Evolutionary conservation across 2,329 filamentous ascomycete genomes (phyloP), one percentile per base, ranked within the genome.

Genomic region (Xylaria arbuscula): DNA sequence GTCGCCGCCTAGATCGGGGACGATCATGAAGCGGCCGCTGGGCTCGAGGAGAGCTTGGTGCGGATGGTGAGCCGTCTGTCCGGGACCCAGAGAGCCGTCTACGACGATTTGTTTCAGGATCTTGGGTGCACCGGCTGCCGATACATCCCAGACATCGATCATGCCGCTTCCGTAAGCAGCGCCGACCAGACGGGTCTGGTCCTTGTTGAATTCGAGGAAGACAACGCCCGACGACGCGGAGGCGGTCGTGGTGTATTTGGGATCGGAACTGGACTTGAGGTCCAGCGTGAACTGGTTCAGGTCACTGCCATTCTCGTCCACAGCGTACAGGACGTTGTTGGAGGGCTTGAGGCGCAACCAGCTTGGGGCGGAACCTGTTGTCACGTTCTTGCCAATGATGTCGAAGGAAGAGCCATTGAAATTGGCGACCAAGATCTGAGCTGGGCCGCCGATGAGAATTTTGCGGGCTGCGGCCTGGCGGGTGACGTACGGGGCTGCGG

Each of bases 1-100:
- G 76, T 87, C 84, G 38, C 81, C 82, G 68, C 84, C 85, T 11
- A 87, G 81, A 71, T 87, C 83, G 67, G 82, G 82, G 62, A 85
- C 79, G 64, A 82, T 78, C 72, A 85, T 85, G 78, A 79, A 87
- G 56, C 81, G 81, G 34, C 85, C 85, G 2, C 81, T 81, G 8
- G 84, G 84, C 69, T 87, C 84, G 10, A 83, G 78, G 28, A 84
- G 75, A 11, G 81, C 78, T 77, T 87, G 83, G 74, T 87, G 85
- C 32, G 85, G 82, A 62, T 83, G 78, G 67, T 79, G 75, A 8
- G 56, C 66, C 1, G 57, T 68, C 67, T 80, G 78, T 3, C 65
- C 68, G 9, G 73, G 73, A 32, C 79, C 79, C 5, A 81, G 75
- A 9, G 76, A 63, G 32, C 78, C 80, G 11, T 72, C 72, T 3